Evolutionary conservation across 2,329 filamentous ascomycete genomes (phyloP), one percentile per base, ranked within the genome.

Genomic region (Berkeleyomyces basicola): DNA sequence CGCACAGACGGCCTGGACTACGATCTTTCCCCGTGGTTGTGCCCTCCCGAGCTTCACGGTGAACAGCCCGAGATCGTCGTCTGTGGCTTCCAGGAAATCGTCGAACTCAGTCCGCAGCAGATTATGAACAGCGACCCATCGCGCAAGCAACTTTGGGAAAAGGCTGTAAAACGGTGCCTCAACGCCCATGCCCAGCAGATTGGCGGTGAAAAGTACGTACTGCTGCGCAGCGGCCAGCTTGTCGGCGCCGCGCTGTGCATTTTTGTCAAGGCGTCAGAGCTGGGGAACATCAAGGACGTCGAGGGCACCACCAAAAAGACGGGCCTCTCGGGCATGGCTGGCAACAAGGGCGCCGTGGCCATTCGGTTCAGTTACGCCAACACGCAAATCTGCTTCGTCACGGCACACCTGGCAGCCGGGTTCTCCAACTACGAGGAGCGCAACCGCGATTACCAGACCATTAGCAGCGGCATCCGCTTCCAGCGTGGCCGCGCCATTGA

Each of bases 71-170:
- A 92, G 64, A 88, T 99, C 44, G 84, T 95, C 60, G 90, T 87
- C 6, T 85, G 96, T 14, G 93, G 90, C 0, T 97, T 99, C 69
- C 93, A 99, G 71, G 93, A 99, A 73, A 97, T 99, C 66, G 93
- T 99, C n/a, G 89, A 96, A 70, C 77, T 99, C 57, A 96, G 90
- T 68, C 93, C 95, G 14, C 92, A 97, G 71, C 93, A 99, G 70
- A 97, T 99, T 70, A 96, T 99, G 90, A 96, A 95, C 67, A 97
- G 91, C 65, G 92, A 99, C 71, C 93, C 93, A 0, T 83, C 85
- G 2, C 82, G 88, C 61, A 88, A 92, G 67, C 85, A 90, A 66
- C 76, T 85, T 23, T 99, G 93, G 93, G 93, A 99, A 71, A 76
- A 79, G 61, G 85, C 88, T 3, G 90, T 97, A 33, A 85, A 86